Conservation (phyloP, 352 stramenopile species). For the Pythium sukuiense region DNA sequence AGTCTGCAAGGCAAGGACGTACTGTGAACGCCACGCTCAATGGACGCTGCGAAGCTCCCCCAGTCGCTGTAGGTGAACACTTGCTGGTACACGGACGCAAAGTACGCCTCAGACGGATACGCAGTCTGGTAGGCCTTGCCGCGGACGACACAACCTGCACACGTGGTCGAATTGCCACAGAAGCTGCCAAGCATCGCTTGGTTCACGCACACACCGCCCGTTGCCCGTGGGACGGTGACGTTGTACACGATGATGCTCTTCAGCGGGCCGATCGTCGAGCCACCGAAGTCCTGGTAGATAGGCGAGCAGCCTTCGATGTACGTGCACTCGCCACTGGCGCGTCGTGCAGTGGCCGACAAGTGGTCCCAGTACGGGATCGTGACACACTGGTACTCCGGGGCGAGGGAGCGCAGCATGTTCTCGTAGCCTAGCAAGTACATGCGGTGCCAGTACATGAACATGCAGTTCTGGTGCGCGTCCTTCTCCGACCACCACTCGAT, state of each 20-base stretch:
- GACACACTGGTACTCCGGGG: slow-evolving; percentile 22
- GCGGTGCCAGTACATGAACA: slow-evolving; percentile 39
- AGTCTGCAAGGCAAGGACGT: too few relatives aligned
- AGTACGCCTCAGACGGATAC: slow-evolving; percentile 21
- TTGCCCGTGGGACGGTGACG: not conserved
- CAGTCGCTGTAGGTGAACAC: slow-evolving; percentile 23
- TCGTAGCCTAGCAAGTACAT: slow-evolving; percentile 30
- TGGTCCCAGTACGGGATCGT: slow-evolving; percentile 36
- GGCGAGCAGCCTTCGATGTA: slow-evolving; percentile 27
- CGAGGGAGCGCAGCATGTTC: slow-evolving; percentile 32
- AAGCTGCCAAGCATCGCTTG: slow-evolving; percentile 12
- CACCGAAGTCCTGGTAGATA: slow-evolving; percentile 29
- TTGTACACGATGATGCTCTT: slow-evolving; percentile 16
- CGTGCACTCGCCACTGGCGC: slow-evolving; percentile 9
- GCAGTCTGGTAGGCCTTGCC: not conserved
- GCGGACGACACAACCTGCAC: slow-evolving; percentile 19
- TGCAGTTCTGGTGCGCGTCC: slow-evolving; percentile 27
- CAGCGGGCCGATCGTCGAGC: slow-evolving; percentile 1
- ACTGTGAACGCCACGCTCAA: slow-evolving; percentile 31
- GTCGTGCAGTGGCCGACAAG: slow-evolving; percentile 9
- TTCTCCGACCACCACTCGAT: slow-evolving; percentile 19
- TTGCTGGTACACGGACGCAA: slow-evolving; percentile 29
- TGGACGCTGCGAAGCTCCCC: slow-evolving; percentile 5
- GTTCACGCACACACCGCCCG: slow-evolving; percentile 17
- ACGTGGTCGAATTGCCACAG: slow-evolving; percentile 23